phyloP scores from a whole-genome alignment of 768 basidiomycete genomes.

The Psilocybe azurescens region DNA sequence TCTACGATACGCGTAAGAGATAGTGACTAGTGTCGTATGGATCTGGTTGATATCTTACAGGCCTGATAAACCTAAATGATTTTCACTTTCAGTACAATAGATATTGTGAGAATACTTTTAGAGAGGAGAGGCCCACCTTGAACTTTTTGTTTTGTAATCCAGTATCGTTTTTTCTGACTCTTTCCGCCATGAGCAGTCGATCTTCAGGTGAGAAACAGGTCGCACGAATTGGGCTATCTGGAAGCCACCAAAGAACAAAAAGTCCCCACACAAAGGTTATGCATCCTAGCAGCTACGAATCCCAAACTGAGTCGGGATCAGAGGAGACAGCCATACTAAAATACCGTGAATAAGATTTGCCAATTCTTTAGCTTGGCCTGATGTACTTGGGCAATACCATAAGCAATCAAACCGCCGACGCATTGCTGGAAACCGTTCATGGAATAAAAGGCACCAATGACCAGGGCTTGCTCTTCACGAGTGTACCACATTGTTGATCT shows the following conservation, averaged over 20 bases:
- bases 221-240: conserved; percentile 52
- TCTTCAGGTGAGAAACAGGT: conserved; percentile 53
- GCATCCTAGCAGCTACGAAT: conserved; percentile 45
- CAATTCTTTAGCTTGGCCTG: conserved; percentile 49
- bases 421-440: conserved; percentile 56
- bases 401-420: conserved; percentile 54
- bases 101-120: neutral
- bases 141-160: conserved; percentile 57
- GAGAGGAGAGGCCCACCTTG: conserved; percentile 35
- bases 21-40: no score
- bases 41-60: neutral
- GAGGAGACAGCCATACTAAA: no score
- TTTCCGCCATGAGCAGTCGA: conserved; percentile 51
- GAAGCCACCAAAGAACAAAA: conserved; percentile 55
- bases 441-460: conserved; percentile 49
- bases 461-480: conserved; percentile 52
- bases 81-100: neutral
- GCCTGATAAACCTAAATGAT: neutral
- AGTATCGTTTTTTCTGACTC: conserved; percentile 56
- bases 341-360: conserved; percentile 50
- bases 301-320: neutral
- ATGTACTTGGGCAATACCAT: conserved; percentile 51
- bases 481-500: conserved; percentile 58
- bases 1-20: conserved; percentile 21
- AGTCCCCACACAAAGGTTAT: conserved; percentile 53